Base-by-base conservation (phyloP, 441 rosid genomes). In the Brassica hybrid region DNA sequence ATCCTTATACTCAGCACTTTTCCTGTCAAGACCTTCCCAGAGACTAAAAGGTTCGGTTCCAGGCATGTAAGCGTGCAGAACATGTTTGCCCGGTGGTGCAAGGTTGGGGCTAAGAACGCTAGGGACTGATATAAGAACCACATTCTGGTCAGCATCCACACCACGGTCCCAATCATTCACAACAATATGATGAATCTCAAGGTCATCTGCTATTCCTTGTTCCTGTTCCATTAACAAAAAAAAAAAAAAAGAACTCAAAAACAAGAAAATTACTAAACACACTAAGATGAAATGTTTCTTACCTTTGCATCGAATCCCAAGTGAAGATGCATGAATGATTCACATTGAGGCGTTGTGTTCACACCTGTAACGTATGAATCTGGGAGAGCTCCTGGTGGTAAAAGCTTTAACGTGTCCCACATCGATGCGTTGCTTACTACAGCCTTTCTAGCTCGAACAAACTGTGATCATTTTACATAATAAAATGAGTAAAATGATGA, bases 311-410 rank as follows among this genome's bases (percentile, higher is more conserved):
- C 94, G 58, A 94, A 90, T 66, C 98, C 98, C 79, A 92, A 83
- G 85, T 91, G 98, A 77, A 94, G 95, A 90, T 94, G 98, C 98
- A 94, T 93, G 84, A 93, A 94, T 8, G 99, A 94, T 81, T 94
- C 97, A 17, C 99, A 94, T 64, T 93, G 94, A 0, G 85, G 89
- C 8, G 93, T 91, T 23, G 64, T 77, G 69, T 84, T 84, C 43
- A 91, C 81, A 73, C 88, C 79, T 43, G 85, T 86, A 2, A 83
- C 18, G 38, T 88, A 93, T 1, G 93, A 83, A 76, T 83, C 86
- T 0, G 97, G 96, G 62, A 94, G 84, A 69, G 72, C 65, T 76
- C 92, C 94, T 81, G 73, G 80, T 2, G 97, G 96, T 77, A 94
- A 80, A 75, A 94, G 83, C 52, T 84, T 87, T 70, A 89, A 78